Evolutionary conservation across 2,329 filamentous ascomycete species (phyloP).

Genomic region (Whalleya microplaca): DNA sequence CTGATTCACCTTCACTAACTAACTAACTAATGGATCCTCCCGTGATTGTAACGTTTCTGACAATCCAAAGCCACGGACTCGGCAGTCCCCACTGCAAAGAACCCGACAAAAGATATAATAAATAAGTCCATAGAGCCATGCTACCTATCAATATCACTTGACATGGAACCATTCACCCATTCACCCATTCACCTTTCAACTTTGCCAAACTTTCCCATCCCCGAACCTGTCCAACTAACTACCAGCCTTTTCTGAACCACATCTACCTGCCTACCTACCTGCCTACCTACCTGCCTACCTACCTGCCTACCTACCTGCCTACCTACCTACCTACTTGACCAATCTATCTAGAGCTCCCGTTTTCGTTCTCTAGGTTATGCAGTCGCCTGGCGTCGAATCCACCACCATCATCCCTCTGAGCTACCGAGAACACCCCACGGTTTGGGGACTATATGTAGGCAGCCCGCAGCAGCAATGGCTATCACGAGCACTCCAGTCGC

Average conservation of each 20-base stretch:
- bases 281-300: too few species aligned
- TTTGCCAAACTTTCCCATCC: background rate
- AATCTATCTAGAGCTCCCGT: too few species aligned
- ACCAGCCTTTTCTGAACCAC: background rate
- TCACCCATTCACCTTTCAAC: background rate
- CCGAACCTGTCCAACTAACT: background rate
- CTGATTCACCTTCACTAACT: constrained; percentile 12
- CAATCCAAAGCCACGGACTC: constrained; percentile 26
- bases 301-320: too few species aligned
- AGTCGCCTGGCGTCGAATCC: too few species aligned
- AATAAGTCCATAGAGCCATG: constrained; percentile 6
- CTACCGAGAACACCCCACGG: too few species aligned
- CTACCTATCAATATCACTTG: background rate
- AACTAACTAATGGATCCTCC: constrained; percentile 27
- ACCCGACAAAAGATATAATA: constrained; percentile 4
- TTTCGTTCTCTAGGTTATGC: too few species aligned
- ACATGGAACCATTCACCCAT: too few species aligned
- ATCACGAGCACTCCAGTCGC: constrained; percentile 1
- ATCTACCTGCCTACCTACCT: too few species aligned
- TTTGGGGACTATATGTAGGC: background rate
- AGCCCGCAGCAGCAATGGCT: background rate
- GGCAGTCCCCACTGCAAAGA: constrained; percentile 34
- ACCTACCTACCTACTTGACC: too few species aligned
- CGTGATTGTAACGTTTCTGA: constrained; percentile 37
- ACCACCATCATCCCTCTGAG: too few species aligned